Evolutionary conservation across 441 rosid genomes (phyloP).

Genomic region (Capsella rubella): DNA sequence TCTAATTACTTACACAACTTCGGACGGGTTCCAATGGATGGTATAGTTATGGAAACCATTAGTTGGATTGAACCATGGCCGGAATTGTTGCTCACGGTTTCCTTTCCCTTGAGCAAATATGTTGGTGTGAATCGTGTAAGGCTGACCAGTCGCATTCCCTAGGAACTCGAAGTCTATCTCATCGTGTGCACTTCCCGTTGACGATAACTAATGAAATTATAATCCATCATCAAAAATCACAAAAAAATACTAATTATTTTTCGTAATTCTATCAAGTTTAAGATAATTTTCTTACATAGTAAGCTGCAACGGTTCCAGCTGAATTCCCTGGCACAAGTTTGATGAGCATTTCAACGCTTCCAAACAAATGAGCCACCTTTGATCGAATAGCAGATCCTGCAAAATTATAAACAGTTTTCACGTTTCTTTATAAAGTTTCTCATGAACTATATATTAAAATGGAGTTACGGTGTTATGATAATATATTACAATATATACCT

Average conservation of each 20-base stretch:
- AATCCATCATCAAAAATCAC: background rate
- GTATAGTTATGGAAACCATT: slow-evolving; percentile 68
- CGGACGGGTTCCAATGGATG: slow-evolving; percentile 64
- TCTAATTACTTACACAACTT: slow-evolving; percentile 56
- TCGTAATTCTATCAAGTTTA: background rate
- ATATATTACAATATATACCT: slow-evolving; percentile 45
- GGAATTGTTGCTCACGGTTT: slow-evolving; percentile 65
- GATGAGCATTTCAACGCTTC: slow-evolving; percentile 68
- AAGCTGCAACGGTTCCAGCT: slow-evolving; percentile 67
- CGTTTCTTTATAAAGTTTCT: background rate
- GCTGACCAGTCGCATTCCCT: slow-evolving; percentile 60
- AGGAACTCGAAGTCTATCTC: slow-evolving; percentile 68
- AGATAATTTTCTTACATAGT: slow-evolving; percentile 46
- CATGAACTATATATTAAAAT: background rate
- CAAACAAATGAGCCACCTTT: slow-evolving; percentile 57
- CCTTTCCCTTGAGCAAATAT: slow-evolving; percentile 58
- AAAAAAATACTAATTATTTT: background rate
- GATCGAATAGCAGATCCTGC: slow-evolving; percentile 59
- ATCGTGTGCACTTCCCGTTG: slow-evolving; percentile 60
- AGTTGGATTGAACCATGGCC: slow-evolving; percentile 64
- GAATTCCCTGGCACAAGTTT: slow-evolving; percentile 68
- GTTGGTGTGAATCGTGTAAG: slow-evolving; percentile 63
- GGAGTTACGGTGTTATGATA: background rate
- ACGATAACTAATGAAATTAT: slow-evolving; percentile 51
- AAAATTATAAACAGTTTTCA: background rate